Evolutionary conservation across 352 stramenopile species (phyloP).

Genomic region (Salisapilia sapeloensis): DNA sequence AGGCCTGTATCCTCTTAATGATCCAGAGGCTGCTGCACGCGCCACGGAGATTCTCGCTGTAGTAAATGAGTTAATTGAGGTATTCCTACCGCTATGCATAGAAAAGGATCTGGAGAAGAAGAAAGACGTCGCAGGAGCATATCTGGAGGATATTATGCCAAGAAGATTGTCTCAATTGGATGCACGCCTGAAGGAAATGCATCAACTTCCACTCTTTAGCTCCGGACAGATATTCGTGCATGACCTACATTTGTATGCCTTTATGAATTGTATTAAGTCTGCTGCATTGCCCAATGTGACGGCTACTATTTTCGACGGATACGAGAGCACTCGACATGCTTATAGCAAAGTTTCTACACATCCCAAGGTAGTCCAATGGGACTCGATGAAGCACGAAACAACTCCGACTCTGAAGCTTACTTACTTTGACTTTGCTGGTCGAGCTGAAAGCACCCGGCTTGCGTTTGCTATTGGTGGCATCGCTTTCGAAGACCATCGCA

Average conservation of each 20-base stretch:
- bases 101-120: conserved; percentile 15
- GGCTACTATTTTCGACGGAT: conserved; percentile 8
- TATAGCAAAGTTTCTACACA: conserved; percentile 8
- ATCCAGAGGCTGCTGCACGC: conserved; percentile 9
- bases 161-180: conserved; percentile 10
- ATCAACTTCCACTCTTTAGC: conserved; percentile 7
- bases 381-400: too few relatives aligned
- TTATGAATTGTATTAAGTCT: conserved; percentile 9
- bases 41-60: conserved; percentile 12
- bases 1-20: conserved; percentile 15
- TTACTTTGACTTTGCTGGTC: conserved; percentile 41
- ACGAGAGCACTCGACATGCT: conserved; percentile 2
- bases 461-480: conserved; percentile 32
- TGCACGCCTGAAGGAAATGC: conserved; percentile 10
- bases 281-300: conserved; percentile 13
- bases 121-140: conserved; percentile 12
- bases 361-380: too few relatives aligned
- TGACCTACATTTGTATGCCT: conserved; percentile 9
- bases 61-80: conserved; percentile 9
- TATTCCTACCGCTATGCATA: conserved; percentile 6
- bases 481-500: conserved; percentile 39
- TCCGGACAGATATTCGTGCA: conserved; percentile 10
- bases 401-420: conserved; percentile 30
- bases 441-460: conserved; percentile 43
- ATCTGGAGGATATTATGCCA: conserved; percentile 11